phyloP scores from a whole-genome alignment of 1,284 basidiomycete genomes.

The Apiotrichum laibachii region DNA sequence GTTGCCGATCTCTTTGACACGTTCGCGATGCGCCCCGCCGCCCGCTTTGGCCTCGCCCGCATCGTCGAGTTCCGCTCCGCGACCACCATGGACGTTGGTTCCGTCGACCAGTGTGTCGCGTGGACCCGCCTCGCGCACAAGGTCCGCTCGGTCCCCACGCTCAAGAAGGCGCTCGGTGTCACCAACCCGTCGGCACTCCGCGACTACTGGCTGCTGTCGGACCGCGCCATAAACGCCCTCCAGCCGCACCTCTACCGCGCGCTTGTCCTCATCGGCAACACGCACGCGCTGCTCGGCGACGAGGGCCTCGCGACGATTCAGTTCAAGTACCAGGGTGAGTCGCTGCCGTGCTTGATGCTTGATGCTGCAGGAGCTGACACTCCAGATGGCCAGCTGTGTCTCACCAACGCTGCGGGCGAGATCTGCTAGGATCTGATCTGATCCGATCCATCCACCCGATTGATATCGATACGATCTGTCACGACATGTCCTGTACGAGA shows the following conservation, averaged over 20 bases:
- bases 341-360: no score
- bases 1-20: slow-evolving; percentile 1
- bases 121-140: slow-evolving; percentile 4
- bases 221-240: neutral
- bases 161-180: slow-evolving; percentile 1
- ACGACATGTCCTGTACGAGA: no score
- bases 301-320: neutral
- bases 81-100: neutral
- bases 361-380: neutral
- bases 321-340: slow-evolving; percentile 5
- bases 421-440: neutral
- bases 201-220: slow-evolving; percentile 3
- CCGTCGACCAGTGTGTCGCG: neutral
- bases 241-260: slow-evolving; percentile 3
- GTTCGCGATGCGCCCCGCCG: neutral
- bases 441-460: neutral
- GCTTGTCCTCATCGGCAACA: slow-evolving; percentile 3
- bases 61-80: neutral
- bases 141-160: slow-evolving; percentile 1
- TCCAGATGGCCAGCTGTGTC: slow-evolving; percentile 3
- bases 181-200: neutral
- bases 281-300: slow-evolving; percentile 1
- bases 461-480: no score
- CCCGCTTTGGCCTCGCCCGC: slow-evolving; percentile 2
- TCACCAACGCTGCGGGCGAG: neutral